These are phyloP conservation scores for Trypanosoma theileri DNA, from an alignment of 208 protist genomes.

Conservation along the genomic window DNA sequence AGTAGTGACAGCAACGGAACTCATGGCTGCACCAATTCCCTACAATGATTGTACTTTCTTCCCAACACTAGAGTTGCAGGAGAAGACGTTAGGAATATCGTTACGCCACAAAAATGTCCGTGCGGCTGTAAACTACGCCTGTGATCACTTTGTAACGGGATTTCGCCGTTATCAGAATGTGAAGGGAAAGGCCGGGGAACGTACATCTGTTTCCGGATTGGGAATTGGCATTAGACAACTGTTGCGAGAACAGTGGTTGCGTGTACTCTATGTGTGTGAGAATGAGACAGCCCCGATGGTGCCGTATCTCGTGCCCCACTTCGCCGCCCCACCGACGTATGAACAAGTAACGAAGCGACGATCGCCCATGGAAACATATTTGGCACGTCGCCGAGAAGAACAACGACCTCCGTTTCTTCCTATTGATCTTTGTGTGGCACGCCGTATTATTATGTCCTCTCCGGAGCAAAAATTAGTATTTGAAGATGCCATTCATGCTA, in stretches of 20 bases:
- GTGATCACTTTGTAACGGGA: slow-evolving; percentile 44
- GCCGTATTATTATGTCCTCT: slow-evolving; percentile 48
- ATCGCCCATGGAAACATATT: slow-evolving; percentile 60
- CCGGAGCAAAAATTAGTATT: slow-evolving; percentile 64
- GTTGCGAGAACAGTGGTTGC: slow-evolving; percentile 30
- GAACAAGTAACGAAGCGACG: background rate
- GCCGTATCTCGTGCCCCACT: slow-evolving; percentile 15
- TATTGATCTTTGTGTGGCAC: slow-evolving; percentile 54
- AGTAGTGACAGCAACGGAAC: background rate
- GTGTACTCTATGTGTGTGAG: slow-evolving; percentile 34
- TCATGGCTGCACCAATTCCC: slow-evolving; percentile 17
- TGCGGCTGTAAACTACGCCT: slow-evolving; percentile 41
- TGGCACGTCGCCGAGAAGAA: slow-evolving; percentile 37
- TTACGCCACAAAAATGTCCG: slow-evolving; percentile 29
- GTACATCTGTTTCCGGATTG: slow-evolving; percentile 15
- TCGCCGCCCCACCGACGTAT: slow-evolving; percentile 8
- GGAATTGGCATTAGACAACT: slow-evolving; percentile 25
- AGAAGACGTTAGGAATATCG: slow-evolving; percentile 28
- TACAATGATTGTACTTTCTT: slow-evolving; percentile 21
- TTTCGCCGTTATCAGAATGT: slow-evolving; percentile 22
- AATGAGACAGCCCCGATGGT: background rate
- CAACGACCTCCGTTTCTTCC: slow-evolving; percentile 30
- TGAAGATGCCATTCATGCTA: slow-evolving; percentile 66
- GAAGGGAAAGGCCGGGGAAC: slow-evolving; percentile 13
- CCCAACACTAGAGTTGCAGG: slow-evolving; percentile 26